Conservation (phyloP, 1,284 basidiomycete genomes). For the Leccinum solheimii region DNA sequence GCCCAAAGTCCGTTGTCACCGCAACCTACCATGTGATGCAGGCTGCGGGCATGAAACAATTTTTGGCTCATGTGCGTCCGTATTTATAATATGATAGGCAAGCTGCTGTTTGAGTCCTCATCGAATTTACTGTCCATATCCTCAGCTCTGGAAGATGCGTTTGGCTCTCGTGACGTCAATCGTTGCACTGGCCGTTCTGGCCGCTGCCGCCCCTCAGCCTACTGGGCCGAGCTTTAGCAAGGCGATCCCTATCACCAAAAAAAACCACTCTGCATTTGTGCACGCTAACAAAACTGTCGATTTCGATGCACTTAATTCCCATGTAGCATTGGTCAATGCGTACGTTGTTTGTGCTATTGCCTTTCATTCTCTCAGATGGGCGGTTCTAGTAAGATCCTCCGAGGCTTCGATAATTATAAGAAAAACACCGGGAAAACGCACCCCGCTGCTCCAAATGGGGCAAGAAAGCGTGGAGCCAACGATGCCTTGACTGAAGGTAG, state of each 20-base stretch:
- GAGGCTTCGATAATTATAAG: conserved; percentile 16
- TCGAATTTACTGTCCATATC: neutral
- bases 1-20: neutral
- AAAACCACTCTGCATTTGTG: conserved; percentile 5
- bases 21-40: neutral
- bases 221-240: neutral
- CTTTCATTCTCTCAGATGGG: neutral
- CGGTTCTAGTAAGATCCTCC: conserved; percentile 18
- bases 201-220: conserved; percentile 1
- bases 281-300: conserved; percentile 12
- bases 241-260: conserved; percentile 20
- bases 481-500: neutral
- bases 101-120: neutral
- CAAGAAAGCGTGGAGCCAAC: neutral
- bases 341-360: conserved; percentile 7
- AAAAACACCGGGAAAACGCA: conserved; percentile 15
- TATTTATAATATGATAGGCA: neutral
- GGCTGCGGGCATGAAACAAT: neutral
- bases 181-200: conserved; percentile 5
- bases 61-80: neutral
- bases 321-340: conserved; percentile 12
- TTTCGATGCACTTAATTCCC: conserved; percentile 11
- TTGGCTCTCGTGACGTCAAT: conserved; percentile 7
- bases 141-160: conserved; percentile 6
- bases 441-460: conserved; percentile 2